Base-by-base conservation (phyloP, 192 early-diverging fungal genomes). In the Geranomyces michiganensis region DNA sequence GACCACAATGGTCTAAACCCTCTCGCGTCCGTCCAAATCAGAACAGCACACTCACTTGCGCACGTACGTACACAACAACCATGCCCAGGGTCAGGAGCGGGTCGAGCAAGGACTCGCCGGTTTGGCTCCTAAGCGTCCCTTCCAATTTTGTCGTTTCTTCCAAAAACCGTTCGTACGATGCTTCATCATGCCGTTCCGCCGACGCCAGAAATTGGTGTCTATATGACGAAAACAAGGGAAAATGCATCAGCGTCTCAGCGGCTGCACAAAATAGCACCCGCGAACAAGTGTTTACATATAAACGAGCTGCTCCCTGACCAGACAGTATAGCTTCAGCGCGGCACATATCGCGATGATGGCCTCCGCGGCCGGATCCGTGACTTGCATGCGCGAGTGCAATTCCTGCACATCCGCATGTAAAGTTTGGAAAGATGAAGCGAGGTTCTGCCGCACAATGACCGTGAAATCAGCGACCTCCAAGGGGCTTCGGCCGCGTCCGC, bases 291-390 rank as follows among this genome's bases (percentile, higher is more conserved):
- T 60, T 27, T 60, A 60, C 58, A 60, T 32, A 32, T 60, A 8
- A 5, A 60, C 22, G 6, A 60, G 30, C 22, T 32, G 58, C 58
- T 31, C 58, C 58, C 58, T 24, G 27, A 60, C 31, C 22, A 26
- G 9, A 26, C 58, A 60, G 29, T 31, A 60, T 27, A 60, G 27
- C 58, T 32, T 29, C 31, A 60, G 27, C 58, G 58, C 58, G 22
- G 19, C 22, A 26, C 19, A 32, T 60, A 32, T 29, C 15, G 58
- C 14, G 30, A 19, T 17, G 5, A 32, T 27, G 31, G 27, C 58
- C 14, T 17, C 58, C 22, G 17, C 17, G 58, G 58, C 27, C 30
- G 22, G 27, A 31, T 60, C 58, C 27, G 14, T 29, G 7, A 8
- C 4, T 7, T 60, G 22, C 6, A 26, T 32, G 6, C 58, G 58